Evolutionary conservation across 2,329 filamentous ascomycete species (phyloP).

Genomic region (Penicillium sp.): DNA sequence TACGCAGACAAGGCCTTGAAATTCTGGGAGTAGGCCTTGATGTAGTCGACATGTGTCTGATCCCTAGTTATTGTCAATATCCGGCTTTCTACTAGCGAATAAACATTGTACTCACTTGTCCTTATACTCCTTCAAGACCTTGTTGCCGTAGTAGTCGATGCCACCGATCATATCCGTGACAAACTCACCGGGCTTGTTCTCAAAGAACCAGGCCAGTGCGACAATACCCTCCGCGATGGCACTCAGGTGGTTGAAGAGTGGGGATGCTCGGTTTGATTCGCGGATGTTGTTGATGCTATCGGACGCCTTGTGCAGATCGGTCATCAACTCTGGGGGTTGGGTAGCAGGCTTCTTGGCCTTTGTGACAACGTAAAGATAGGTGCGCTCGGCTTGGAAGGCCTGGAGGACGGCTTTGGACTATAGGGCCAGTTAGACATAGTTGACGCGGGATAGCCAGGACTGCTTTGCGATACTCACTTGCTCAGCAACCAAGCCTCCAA

Average conservation of each 20-base stretch:
- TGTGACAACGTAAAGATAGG: constrained; percentile 82
- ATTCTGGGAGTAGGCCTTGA: constrained; percentile 87
- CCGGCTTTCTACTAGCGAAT: not conserved
- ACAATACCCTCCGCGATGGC: constrained; percentile 89
- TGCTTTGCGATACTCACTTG: constrained; percentile 59
- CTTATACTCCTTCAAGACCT: constrained; percentile 87
- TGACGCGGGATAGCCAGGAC: not conserved
- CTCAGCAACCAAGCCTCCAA: constrained; percentile 76
- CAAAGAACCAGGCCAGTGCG: constrained; percentile 86
- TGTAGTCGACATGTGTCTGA: constrained; percentile 78
- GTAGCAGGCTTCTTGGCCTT: constrained; percentile 90
- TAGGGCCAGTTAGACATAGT: not conserved
- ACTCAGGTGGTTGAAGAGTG: constrained; percentile 77
- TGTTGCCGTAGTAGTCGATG: constrained; percentile 92
- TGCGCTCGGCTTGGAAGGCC: constrained; percentile 81
- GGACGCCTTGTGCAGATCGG: constrained; percentile 82
- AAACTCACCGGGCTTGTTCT: constrained; percentile 79
- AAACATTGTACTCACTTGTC: constrained; percentile 60
- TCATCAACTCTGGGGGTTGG: constrained; percentile 72
- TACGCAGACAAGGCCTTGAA: constrained; percentile 83
- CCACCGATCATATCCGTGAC: constrained; percentile 80
- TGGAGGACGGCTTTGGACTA: constrained; percentile 59
- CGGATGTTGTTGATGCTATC: constrained; percentile 77
- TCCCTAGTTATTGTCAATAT: constrained; percentile 57
- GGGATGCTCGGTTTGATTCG: constrained; percentile 75